phyloP scores from a whole-genome alignment of 768 basidiomycete genomes.

The Asterophora parasitica region DNA sequence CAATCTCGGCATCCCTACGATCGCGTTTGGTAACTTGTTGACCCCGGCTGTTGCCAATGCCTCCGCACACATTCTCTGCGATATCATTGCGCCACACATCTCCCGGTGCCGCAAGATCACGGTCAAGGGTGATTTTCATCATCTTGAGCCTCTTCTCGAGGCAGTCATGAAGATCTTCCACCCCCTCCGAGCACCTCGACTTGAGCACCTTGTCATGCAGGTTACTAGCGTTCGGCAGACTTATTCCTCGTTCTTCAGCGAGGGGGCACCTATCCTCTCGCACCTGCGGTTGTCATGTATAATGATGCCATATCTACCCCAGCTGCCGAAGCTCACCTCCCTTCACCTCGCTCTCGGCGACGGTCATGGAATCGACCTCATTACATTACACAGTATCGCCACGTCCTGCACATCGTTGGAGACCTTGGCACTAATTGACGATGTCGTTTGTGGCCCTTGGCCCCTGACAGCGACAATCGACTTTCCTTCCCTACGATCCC shows the following conservation, averaged over 20 bases:
- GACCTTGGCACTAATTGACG: conserved; percentile 15
- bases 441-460: conserved; percentile 15
- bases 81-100: conserved; percentile 8
- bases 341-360: conserved; percentile 14
- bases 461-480: conserved; percentile 9
- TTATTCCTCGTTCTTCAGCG: neutral
- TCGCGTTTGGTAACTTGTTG: conserved; percentile 10
- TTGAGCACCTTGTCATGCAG: conserved; percentile 11
- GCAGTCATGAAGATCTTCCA: conserved; percentile 8
- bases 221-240: neutral
- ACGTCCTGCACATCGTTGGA: conserved; percentile 8
- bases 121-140: conserved; percentile 16
- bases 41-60: conserved; percentile 10
- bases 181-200: conserved; percentile 5
- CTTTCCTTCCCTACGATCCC: conserved; percentile 13
- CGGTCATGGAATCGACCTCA: conserved; percentile 1
- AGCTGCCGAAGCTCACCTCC: conserved; percentile 8
- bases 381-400: conserved; percentile 6
- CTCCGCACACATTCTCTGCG: conserved; percentile 8
- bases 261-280: conserved; percentile 9
- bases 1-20: conserved; percentile 9
- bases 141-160: conserved; percentile 11
- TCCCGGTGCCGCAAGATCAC: conserved; percentile 13
- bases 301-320: conserved; percentile 10
- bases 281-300: conserved; percentile 11